Evolutionary conservation across 768 basidiomycete genomes (phyloP).

Genomic region (Saitozyma sp.): DNA sequence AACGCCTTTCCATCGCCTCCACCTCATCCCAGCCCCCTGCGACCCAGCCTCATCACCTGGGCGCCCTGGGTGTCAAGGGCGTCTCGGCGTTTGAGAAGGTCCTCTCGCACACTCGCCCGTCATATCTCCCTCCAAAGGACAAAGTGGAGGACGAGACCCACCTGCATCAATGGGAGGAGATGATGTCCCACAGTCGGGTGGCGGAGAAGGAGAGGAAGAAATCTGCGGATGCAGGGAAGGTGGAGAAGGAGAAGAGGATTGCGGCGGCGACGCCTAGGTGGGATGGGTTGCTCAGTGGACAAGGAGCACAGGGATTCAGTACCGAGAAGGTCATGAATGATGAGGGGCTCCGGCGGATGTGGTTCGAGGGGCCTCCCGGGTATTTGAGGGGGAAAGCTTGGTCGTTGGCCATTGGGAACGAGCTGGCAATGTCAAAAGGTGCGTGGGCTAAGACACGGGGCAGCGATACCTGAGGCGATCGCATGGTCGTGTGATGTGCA

Average conservation of each 20-base stretch:
- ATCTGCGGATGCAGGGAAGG: constrained; percentile 15
- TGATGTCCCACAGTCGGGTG: constrained; percentile 45
- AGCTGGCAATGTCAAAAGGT: constrained; percentile 47
- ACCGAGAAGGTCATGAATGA: constrained; percentile 28
- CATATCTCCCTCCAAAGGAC: constrained; percentile 47
- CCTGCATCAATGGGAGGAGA: constrained; percentile 48
- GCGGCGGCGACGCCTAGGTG: constrained; percentile 36
- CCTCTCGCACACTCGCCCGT: constrained; percentile 42
- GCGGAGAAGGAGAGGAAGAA: constrained; percentile 35
- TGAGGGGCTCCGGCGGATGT: constrained; percentile 35
- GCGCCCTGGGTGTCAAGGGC: constrained; percentile 16
- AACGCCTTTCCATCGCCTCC: neutral
- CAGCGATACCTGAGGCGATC: neutral
- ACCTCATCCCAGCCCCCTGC: constrained; percentile 2
- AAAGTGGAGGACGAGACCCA: constrained; percentile 48
- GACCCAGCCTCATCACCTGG: constrained; percentile 8
- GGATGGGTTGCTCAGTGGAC: constrained; percentile 37
- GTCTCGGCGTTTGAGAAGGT: constrained; percentile 41
- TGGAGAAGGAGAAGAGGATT: constrained; percentile 42
- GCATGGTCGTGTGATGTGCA: neutral
- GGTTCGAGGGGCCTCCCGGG: constrained; percentile 48
- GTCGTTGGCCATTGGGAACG: constrained; percentile 47
- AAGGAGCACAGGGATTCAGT: constrained; percentile 30
- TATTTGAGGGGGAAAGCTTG: constrained; percentile 50
- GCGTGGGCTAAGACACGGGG: constrained; percentile 1